These are phyloP conservation scores for Vigna trinervia DNA, from an alignment of 306 rosid species.

Conservation along the genomic window DNA sequence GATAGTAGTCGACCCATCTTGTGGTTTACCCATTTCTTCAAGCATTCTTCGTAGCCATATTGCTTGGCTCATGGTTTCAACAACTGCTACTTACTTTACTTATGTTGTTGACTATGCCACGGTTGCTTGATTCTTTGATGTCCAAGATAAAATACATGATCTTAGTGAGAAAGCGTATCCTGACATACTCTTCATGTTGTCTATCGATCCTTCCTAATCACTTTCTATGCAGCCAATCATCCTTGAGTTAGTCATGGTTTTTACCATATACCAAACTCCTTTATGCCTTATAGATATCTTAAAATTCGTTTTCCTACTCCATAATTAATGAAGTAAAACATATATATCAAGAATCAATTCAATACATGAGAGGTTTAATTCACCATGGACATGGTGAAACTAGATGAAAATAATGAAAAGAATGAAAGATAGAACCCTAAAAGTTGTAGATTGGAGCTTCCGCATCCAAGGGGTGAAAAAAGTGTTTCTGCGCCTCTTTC, in stretches of 20 bases:
- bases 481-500: rapidly evolving
- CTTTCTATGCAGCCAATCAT: neutral
- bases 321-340: too few species aligned
- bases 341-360: too few species aligned
- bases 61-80: neutral
- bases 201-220: neutral
- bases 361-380: too few species aligned
- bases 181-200: neutral
- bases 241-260: too few species aligned
- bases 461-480: too few species aligned
- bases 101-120: neutral
- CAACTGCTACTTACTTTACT: neutral
- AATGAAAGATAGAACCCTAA: too few species aligned
- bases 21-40: neutral
- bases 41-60: neutral
- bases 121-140: neutral
- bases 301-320: too few species aligned
- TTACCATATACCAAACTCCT: too few species aligned
- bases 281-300: too few species aligned
- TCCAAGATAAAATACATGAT: neutral
- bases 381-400: too few species aligned
- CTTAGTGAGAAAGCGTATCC: neutral
- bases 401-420: too few species aligned
- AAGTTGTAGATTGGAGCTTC: too few species aligned
- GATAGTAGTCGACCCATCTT: neutral